Percentiles rank a stretch among this genome's conserved stretches.
These are phyloP conservation scores for Turritis glabra DNA, from an alignment of 345 rosid species.

Conservation along the genomic window DNA sequence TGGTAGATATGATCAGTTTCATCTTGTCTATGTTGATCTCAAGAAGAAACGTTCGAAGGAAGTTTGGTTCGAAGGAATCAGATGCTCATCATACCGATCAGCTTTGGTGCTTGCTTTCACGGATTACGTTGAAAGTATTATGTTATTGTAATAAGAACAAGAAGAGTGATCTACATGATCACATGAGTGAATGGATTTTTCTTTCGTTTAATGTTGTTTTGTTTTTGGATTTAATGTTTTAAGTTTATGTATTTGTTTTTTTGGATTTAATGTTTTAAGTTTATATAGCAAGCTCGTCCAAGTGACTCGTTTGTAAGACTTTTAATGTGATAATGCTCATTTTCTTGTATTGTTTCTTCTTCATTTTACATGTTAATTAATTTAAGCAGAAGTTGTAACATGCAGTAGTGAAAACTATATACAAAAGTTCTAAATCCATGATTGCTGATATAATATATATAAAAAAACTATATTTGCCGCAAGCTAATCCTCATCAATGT, in stretches of 20 bases:
- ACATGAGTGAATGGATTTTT: not conserved
- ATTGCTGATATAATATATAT: not conserved
- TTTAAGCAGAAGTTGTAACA: not conserved
- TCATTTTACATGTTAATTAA: not conserved
- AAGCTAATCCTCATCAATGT: conserved; percentile 33
- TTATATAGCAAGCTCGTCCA: not conserved
- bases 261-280: not conserved
- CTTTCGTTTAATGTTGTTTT: not conserved
- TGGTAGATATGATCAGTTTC: too few relatives aligned
- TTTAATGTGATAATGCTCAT: not conserved
- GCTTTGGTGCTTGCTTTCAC: too few relatives aligned
- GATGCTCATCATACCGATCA: too few relatives aligned
- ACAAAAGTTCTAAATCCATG: conserved; percentile 1
- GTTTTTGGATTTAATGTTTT: not conserved
- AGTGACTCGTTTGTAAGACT: not conserved
- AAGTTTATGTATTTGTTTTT: not conserved
- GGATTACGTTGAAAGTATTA: too few relatives aligned
- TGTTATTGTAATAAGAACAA: too few relatives aligned
- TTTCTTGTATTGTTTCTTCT: not conserved
- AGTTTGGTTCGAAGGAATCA: too few relatives aligned
- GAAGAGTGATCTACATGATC: too few relatives aligned
- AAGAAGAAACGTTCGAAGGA: too few relatives aligned
- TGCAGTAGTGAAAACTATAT: not conserved
- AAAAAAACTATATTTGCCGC: not conserved
- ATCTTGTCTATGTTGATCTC: too few relatives aligned